Evolutionary conservation across 768 basidiomycete genomes (phyloP).

Genomic region (Lyophyllum atratum): DNA sequence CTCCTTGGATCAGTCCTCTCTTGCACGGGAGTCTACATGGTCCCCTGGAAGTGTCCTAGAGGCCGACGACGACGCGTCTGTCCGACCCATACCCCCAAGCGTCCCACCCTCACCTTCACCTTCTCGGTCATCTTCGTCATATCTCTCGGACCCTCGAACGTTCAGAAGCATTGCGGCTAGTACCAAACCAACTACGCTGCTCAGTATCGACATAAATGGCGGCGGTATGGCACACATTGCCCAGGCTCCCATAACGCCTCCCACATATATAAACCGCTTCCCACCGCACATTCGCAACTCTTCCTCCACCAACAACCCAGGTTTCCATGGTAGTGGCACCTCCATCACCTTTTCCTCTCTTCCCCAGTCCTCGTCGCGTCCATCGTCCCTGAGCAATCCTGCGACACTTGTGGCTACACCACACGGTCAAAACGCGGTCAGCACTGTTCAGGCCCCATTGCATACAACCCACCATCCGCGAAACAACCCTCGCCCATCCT

Average conservation of each 20-base stretch:
- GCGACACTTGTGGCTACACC: constrained; percentile 24
- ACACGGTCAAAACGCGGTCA: constrained; percentile 25
- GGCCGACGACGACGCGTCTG: constrained; percentile 93
- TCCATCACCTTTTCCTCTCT: constrained; percentile 79
- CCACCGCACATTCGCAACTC: constrained; percentile 67
- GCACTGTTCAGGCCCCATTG: constrained; percentile 74
- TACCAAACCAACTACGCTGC: constrained; percentile 92
- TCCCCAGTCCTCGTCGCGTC: constrained; percentile 50
- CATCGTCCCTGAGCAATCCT: constrained; percentile 38
- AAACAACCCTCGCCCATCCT: constrained; percentile 92
- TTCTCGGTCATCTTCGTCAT: constrained; percentile 81
- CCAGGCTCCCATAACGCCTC: constrained; percentile 70
- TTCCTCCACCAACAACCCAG: constrained; percentile 52
- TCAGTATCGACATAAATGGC: constrained; percentile 83
- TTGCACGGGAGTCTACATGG: constrained; percentile 76
- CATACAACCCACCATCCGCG: constrained; percentile 93
- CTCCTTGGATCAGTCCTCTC: constrained; percentile 53
- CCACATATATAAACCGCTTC: constrained; percentile 53
- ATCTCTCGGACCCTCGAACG: constrained; percentile 78
- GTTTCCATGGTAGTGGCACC: constrained; percentile 45
- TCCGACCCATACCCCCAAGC: constrained; percentile 88
- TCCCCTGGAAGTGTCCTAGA: constrained; percentile 75
- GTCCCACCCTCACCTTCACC: constrained; percentile 85
- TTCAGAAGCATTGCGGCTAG: constrained; percentile 83
- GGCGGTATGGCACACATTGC: constrained; percentile 92